Evolutionary conservation across 169 alveolate species (phyloP), one percentile per base, ranked within the genome.

Genomic region (Pseudocohnilembus persalinus): DNA sequence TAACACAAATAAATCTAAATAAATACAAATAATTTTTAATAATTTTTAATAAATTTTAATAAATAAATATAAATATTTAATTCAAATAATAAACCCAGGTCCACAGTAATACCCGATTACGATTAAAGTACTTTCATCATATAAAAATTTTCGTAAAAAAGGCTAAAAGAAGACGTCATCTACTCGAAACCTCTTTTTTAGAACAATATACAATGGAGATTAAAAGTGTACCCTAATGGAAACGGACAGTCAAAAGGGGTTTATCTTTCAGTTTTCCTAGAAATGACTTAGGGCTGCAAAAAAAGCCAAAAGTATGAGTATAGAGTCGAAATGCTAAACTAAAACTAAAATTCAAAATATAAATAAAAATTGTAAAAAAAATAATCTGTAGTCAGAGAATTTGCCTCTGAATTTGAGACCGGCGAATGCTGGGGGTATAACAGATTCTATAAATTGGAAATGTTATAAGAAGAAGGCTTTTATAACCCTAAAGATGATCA

Each of bases 391-490:
- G 35, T 87, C 0, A 90, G 95, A 82, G 97, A 96, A 87, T 94
- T 90, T 86, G 74, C 95, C 34, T 91, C 96, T 29, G 96, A 94
- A 78, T 96, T 96, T 82, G 96, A 94, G 73, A 92, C 92, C 35
- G 97, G 97, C 0, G 98, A 95, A 86, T 94, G 97, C 79, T 96
- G 98, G 98, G 98, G 98, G 0, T 96, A 94, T 85, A 94, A 95
- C 85, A 88, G 95, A 73, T 96, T 96, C 82, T 96, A 89, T 87
- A 89, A 93, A 85, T 86, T 95, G 1, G 95, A 93, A 80, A 83
- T 89, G 74, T 81, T 96, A 72, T 90, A 84, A 73, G 89, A 93
- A 74, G 97, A 96, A 85, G 97, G 97, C 29, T 95, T 78, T 76
- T 74, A 87, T 1, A 74, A 74, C 29, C 73, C 89, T 24, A 81